Percentiles rank a stretch among this genome's conserved stretches.
Conservation (phyloP, 1,284 basidiomycete species). For the Trichosporon ovoides region DNA sequence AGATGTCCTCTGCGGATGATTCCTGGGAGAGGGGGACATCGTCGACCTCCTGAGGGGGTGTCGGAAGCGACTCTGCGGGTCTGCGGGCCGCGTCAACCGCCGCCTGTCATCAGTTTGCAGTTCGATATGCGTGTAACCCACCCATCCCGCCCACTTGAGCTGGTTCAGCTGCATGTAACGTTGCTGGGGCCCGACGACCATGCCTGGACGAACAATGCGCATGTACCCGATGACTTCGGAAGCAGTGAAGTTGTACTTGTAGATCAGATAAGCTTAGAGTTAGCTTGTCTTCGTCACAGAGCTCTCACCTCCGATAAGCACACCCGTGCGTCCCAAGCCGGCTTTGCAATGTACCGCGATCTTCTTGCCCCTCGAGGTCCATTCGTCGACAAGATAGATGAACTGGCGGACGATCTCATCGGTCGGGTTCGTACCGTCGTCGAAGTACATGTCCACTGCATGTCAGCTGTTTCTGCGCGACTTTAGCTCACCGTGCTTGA, state of each 20-base stretch:
- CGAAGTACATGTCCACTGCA: conserved; percentile 71
- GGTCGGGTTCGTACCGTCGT: conserved; percentile 78
- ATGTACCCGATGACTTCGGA: conserved; percentile 96
- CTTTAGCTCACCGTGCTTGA: conserved; percentile 61
- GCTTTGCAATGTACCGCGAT: conserved; percentile 75
- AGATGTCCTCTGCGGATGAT: background rate
- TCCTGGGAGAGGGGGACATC: background rate
- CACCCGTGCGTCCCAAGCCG: conserved; percentile 57
- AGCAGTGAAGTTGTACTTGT: conserved; percentile 99
- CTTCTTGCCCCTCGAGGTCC: conserved; percentile 66
- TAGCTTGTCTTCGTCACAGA: conserved; percentile 12
- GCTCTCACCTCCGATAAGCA: conserved; percentile 67
- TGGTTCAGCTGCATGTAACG: conserved; percentile 97
- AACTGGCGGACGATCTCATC: conserved; percentile 90
- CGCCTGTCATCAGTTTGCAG: conserved; percentile 50
- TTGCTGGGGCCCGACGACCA: conserved; percentile 76
- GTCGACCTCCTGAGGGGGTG: conserved; percentile 30
- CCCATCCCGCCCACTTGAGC: conserved; percentile 89
- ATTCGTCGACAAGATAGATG: conserved; percentile 73
- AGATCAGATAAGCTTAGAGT: conserved; percentile 79
- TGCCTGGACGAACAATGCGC: conserved; percentile 86
- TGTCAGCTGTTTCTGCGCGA: background rate
- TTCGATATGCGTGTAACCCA: conserved; percentile 61
- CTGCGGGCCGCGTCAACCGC: conserved; percentile 54
- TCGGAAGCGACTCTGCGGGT: conserved; percentile 50